A percentile compares a stretch with the other conserved stretches of the same genome.
Evolutionary conservation across 208 protist genomes (phyloP).

Genomic region (Angomonas deanei): DNA sequence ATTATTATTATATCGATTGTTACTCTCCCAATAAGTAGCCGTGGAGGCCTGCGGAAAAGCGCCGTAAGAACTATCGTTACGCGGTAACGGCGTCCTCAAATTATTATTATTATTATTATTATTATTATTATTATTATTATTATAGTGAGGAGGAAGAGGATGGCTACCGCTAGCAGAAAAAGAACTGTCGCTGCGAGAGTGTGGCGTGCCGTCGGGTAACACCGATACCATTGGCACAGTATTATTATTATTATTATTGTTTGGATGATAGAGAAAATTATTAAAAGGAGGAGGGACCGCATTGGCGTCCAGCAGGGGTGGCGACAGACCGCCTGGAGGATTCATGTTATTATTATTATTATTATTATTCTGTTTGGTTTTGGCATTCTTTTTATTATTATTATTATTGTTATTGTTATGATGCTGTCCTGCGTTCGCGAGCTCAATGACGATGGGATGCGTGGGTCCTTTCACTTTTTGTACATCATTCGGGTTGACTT

Average conservation of each 20-base stretch:
- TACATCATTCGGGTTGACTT: constrained; percentile 19
- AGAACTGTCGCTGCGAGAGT: no score
- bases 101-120: neutral
- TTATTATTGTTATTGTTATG: neutral
- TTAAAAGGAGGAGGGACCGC: neutral
- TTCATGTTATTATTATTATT: constrained; percentile 1
- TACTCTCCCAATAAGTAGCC: neutral
- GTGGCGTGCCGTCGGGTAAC: no score
- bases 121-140: neutral
- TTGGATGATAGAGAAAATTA: neutral
- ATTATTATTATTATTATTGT: constrained; percentile 1
- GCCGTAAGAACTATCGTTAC: neutral
- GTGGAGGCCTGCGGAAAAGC: neutral
- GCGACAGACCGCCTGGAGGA: no score
- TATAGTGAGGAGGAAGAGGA: neutral
- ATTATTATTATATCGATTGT: neutral
- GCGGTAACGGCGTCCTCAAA: neutral
- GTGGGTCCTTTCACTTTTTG: constrained; percentile 57
- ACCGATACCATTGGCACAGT: neutral
- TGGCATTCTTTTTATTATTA: neutral
- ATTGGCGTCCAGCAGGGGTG: neutral
- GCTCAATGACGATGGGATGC: constrained; percentile 77
- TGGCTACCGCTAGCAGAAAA: no score
- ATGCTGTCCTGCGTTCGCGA: constrained; percentile 31
- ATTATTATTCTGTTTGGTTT: constrained; percentile 1